A percentile compares a stretch with the other conserved stretches of the same genome.
Evolutionary conservation across 768 basidiomycete species (phyloP).

Genomic region (Tulasnella sp.): DNA sequence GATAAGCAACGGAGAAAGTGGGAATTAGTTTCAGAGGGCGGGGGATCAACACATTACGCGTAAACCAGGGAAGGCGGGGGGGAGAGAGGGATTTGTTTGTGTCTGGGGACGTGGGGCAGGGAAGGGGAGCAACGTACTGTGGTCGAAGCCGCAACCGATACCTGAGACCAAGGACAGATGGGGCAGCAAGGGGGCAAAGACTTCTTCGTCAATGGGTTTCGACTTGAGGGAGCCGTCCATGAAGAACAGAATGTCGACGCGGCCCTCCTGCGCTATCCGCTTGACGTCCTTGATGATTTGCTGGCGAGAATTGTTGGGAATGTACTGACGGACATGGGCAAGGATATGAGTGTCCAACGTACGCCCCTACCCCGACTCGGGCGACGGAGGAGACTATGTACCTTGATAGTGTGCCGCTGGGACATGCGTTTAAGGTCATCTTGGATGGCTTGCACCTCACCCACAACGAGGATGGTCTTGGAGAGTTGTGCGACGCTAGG

Average conservation of each 20-base stretch:
- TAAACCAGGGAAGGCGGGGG: neutral
- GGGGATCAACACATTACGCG: conserved; percentile 5
- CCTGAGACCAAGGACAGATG: conserved; percentile 29
- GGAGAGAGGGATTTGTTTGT: neutral
- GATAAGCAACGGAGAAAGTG: conserved; percentile 19
- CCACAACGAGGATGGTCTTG: conserved; percentile 26
- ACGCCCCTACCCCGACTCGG: neutral
- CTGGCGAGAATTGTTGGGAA: conserved; percentile 16
- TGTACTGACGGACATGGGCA: conserved; percentile 8
- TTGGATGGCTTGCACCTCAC: conserved; percentile 17
- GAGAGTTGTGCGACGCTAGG: conserved; percentile 24
- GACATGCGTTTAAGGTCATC: conserved; percentile 21
- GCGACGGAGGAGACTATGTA: neutral
- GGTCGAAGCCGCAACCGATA: conserved; percentile 37
- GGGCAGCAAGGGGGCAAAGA: conserved; percentile 26
- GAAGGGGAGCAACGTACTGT: conserved; percentile 25
- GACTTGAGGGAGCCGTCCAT: conserved; percentile 23
- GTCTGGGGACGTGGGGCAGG: neutral
- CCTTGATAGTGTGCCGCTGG: conserved; percentile 24
- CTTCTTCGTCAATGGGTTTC: conserved; percentile 28
- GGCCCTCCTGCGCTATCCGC: conserved; percentile 13
- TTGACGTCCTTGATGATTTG: conserved; percentile 26
- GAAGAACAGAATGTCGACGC: conserved; percentile 25
- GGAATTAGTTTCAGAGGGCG: neutral
- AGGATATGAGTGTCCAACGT: neutral